Percentiles rank a stretch among this genome's conserved stretches.
These are phyloP conservation scores for Kuraishia capsulata DNA, from an alignment of 805 yeast species.

Conservation along the genomic window DNA sequence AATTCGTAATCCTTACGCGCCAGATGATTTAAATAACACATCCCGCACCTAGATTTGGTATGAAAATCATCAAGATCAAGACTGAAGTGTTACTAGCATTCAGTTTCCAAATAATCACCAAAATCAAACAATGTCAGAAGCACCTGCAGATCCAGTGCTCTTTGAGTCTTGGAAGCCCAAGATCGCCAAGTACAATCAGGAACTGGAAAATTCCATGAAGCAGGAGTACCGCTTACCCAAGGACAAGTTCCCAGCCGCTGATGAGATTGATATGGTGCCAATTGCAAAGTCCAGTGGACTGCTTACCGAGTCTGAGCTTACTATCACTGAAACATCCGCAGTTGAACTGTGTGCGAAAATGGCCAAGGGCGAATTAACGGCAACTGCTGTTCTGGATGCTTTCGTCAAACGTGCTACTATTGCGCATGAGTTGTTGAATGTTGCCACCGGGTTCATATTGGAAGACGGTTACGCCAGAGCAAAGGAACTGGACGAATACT, in stretches of 20 bases:
- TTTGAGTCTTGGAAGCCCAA: slow-evolving; percentile 20
- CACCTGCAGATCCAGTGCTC: background rate
- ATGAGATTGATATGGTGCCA: slow-evolving; percentile 1
- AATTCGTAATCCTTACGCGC: too few species aligned
- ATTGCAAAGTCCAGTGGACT: slow-evolving; percentile 13
- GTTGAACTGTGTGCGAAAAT: slow-evolving; percentile 31
- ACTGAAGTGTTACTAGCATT: too few species aligned
- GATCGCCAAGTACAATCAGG: slow-evolving; percentile 20
- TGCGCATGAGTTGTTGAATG: slow-evolving; percentile 53
- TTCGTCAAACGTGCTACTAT: slow-evolving; percentile 57
- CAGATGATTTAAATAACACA: too few species aligned
- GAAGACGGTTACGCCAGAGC: slow-evolving; percentile 55
- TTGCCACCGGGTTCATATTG: slow-evolving; percentile 45
- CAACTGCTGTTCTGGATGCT: slow-evolving; percentile 49
- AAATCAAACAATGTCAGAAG: too few species aligned
- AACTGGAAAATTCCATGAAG: slow-evolving; percentile 16
- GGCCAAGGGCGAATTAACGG: slow-evolving; percentile 33
- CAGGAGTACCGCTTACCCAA: slow-evolving; percentile 15
- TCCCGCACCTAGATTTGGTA: too few species aligned
- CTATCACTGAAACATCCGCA: slow-evolving; percentile 35
- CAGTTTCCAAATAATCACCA: too few species aligned
- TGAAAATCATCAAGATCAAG: too few species aligned
- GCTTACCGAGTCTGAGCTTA: slow-evolving; percentile 24
- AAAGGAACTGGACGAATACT: slow-evolving; percentile 44
- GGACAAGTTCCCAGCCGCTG: slow-evolving; percentile 9